Percentiles rank a stretch among this genome's conserved stretches.
These are phyloP conservation scores for Calocera viscosa DNA, from an alignment of 768 basidiomycete species.

Conservation along the genomic window DNA sequence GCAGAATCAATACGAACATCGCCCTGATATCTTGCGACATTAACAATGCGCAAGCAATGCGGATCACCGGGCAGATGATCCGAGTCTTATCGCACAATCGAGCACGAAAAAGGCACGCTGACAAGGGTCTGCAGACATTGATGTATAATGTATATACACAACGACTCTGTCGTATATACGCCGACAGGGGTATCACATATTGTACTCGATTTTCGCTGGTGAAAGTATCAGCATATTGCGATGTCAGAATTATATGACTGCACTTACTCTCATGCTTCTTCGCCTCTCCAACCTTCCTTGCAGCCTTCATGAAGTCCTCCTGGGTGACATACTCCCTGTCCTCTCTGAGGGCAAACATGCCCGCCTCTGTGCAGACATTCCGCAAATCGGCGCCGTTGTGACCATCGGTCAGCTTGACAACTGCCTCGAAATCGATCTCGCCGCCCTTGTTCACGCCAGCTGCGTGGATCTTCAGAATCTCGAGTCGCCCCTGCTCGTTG, in stretches of 20 bases:
- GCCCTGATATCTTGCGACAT: neutral
- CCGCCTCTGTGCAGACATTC: constrained; percentile 89
- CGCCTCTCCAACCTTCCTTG: constrained; percentile 85
- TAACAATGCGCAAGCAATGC: neutral
- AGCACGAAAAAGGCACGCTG: neutral
- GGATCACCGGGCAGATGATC: neutral
- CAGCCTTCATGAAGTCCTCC: constrained; percentile 93
- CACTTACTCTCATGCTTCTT: constrained; percentile 96
- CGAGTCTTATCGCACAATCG: neutral
- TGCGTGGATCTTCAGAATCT: constrained; percentile 96
- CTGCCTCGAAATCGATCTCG: constrained; percentile 94
- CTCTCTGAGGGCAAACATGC: constrained; percentile 97
- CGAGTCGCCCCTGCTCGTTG: constrained; percentile 89
- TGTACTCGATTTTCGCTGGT: constrained; percentile 22
- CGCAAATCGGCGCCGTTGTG: constrained; percentile 96
- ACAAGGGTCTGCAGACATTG: neutral
- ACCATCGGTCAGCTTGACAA: constrained; percentile 80
- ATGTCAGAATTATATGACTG: neutral
- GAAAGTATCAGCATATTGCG: neutral
- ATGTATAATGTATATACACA: neutral
- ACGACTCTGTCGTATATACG: neutral
- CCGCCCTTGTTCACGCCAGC: constrained; percentile 87
- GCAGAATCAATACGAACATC: neutral
- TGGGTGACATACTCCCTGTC: constrained; percentile 89
- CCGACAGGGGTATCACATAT: constrained; percentile 13